A percentile compares a stretch with the other conserved stretches of the same genome.
phyloP scores from a whole-genome alignment of 495 filamentous ascomycete species.

The Daldinia vernicosa region DNA sequence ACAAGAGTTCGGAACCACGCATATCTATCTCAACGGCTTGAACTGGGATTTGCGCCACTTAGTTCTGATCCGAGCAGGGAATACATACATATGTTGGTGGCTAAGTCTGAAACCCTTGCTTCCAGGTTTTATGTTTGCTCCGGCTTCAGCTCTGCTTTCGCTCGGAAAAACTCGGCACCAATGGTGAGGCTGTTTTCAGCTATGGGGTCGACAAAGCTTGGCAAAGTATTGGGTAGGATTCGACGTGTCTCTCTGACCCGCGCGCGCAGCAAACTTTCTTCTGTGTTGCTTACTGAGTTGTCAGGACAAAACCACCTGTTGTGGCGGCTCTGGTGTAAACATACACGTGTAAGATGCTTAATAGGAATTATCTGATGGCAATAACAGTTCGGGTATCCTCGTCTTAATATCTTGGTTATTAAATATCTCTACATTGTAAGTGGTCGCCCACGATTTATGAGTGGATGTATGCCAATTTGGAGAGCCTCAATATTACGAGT shows the following conservation, averaged over 20 bases:
- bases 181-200: conserved; percentile 27
- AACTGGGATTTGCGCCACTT: conserved; percentile 17
- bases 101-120: conserved; percentile 18
- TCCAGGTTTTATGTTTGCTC: conserved; percentile 4
- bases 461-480: conserved; percentile 1
- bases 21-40: conserved; percentile 13
- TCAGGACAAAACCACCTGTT: not conserved
- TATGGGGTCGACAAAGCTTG: conserved; percentile 16
- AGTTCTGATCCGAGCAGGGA: conserved; percentile 2
- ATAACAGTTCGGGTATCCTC: not conserved
- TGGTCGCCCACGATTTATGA: not conserved
- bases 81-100: not conserved
- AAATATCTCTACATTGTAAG: no score
- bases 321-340: not conserved
- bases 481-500: not conserved
- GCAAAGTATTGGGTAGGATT: conserved; percentile 15
- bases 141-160: conserved; percentile 3
- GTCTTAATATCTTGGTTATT: not conserved
- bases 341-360: conserved; percentile 7
- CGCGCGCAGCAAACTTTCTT: not conserved
- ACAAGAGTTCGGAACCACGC: conserved; percentile 20
- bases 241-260: conserved; percentile 6
- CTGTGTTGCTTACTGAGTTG: not conserved
- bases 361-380: not conserved
- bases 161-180: conserved; percentile 13